Evolutionary conservation across 176 grass and related monocot species (phyloP).

Genomic region (Carex littledalei): DNA sequence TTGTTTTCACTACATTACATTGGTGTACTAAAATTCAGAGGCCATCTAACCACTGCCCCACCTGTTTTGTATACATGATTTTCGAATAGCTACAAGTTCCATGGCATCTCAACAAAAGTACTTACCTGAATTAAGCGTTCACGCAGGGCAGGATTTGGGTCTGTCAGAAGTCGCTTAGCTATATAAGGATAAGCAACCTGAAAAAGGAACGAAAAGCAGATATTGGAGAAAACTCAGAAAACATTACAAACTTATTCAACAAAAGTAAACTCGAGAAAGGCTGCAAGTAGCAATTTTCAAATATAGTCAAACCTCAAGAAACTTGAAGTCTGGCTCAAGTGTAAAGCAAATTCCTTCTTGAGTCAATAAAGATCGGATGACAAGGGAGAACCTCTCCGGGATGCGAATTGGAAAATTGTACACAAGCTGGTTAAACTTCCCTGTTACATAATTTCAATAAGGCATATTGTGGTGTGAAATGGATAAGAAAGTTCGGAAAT

Average conservation of each 20-base stretch:
- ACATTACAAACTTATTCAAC: background rate
- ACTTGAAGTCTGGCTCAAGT: conserved; percentile 86
- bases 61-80: background rate
- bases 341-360: conserved; percentile 99
- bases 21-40: background rate
- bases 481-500: background rate
- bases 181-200: conserved; percentile 98
- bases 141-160: conserved; percentile 94
- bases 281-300: conserved; percentile 7
- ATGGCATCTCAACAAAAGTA: background rate
- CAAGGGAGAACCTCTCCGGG: conserved; percentile 96
- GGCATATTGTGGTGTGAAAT: background rate
- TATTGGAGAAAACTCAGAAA: conserved; percentile 8
- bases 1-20: background rate
- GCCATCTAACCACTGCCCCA: background rate
- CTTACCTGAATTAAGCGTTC: conserved; percentile 90
- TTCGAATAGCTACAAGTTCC: background rate
- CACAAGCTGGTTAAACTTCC: conserved; percentile 96
- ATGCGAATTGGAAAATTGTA: conserved; percentile 97
- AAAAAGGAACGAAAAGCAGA: conserved; percentile 24
- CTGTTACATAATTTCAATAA: conserved; percentile 32
- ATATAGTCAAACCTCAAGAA: conserved; percentile 74
- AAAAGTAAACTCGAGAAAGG: background rate
- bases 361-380: conserved; percentile 94
- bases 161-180: conserved; percentile 91